phyloP scores from a whole-genome alignment of 805 yeast genomes.

The Lachancea cidri region DNA sequence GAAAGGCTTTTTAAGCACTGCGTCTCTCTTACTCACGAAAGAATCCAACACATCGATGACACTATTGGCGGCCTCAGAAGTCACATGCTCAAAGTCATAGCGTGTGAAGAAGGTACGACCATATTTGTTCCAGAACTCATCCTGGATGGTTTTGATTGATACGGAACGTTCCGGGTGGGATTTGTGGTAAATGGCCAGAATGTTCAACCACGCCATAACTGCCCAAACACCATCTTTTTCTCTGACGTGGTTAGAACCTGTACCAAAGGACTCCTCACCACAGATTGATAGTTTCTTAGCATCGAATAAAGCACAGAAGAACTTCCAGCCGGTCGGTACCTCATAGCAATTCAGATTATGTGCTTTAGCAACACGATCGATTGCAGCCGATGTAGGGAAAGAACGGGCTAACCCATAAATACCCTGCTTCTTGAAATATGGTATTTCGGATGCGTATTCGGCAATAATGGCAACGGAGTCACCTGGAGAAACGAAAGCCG shows the following conservation, averaged over 20 bases:
- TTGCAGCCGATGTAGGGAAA: constrained; percentile 95
- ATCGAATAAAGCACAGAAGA: constrained; percentile 92
- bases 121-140: constrained; percentile 81
- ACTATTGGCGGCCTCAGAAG: constrained; percentile 65
- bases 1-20: constrained; percentile 49
- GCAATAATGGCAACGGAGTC: constrained; percentile 97
- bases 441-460: constrained; percentile 84
- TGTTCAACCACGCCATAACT: constrained; percentile 92
- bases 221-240: constrained; percentile 99
- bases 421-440: constrained; percentile 85
- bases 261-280: constrained; percentile 97
- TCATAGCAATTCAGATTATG: constrained; percentile 77
- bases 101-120: constrained; percentile 98
- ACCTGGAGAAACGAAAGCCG: constrained; percentile 93
- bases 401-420: constrained; percentile 92
- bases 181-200: constrained; percentile 76
- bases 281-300: constrained; percentile 90
- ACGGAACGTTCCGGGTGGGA: constrained; percentile 52
- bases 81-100: constrained; percentile 86
- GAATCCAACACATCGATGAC: constrained; percentile 52
- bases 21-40: constrained; percentile 32
- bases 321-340: constrained; percentile 99
- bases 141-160: constrained; percentile 74
- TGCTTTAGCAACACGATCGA: constrained; percentile 81
- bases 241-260: constrained; percentile 95